Evolutionary conservation across 2,329 filamentous ascomycete genomes (phyloP).

Genomic region (Diaporthe citri): DNA sequence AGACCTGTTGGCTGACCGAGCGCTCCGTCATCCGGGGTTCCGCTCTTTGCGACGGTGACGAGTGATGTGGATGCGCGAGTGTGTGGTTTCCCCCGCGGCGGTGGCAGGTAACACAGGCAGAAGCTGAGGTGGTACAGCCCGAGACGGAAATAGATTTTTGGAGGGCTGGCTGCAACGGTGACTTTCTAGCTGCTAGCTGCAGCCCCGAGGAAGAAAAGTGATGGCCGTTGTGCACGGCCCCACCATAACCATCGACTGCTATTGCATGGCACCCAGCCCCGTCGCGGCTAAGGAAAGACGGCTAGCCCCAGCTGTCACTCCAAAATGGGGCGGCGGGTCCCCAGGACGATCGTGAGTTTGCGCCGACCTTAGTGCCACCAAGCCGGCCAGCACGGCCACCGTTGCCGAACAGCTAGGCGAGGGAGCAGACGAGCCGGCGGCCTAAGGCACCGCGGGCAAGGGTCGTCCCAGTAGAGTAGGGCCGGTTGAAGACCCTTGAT

Average conservation of each 20-base stretch:
- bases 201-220: neutral
- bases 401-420: constrained; percentile 15
- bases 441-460: neutral
- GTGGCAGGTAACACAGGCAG: constrained; percentile 7
- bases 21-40: neutral
- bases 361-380: constrained; percentile 18
- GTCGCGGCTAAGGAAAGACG: neutral
- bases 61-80: neutral
- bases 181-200: neutral
- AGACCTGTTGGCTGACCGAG: neutral
- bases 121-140: constrained; percentile 26
- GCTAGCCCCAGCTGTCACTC: constrained; percentile 16
- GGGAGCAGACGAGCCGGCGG: constrained; percentile 11
- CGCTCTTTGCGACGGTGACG: neutral
- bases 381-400: constrained; percentile 14
- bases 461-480: constrained; percentile 4
- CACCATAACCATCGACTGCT: constrained; percentile 1
- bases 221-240: constrained; percentile 13
- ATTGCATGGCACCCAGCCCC: neutral
- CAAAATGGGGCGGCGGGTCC: neutral
- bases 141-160: constrained; percentile 24
- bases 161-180: constrained; percentile 14
- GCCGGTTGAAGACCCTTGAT: neutral
- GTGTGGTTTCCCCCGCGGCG: neutral
- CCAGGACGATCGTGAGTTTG: constrained; percentile 1